These are phyloP conservation scores for Crassisporium funariophilum DNA, from an alignment of 768 basidiomycete species.

Conservation along the genomic window DNA sequence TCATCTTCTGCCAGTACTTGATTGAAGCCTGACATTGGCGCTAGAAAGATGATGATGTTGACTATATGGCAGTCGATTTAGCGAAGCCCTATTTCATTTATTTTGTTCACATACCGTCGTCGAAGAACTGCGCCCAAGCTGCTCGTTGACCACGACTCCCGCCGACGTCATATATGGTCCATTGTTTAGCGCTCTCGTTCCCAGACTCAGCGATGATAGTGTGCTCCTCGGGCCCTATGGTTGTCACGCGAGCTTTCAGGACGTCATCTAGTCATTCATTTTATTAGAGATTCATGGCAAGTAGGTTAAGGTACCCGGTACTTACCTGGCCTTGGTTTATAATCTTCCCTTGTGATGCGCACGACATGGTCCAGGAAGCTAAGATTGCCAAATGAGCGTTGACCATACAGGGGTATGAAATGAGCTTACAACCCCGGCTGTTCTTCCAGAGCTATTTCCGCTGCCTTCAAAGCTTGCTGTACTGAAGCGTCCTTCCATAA, in stretches of 20 bases:
- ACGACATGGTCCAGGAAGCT: conserved; percentile 63
- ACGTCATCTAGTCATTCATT: conserved; percentile 50
- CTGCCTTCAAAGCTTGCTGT: conserved; percentile 40
- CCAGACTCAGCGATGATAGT: conserved; percentile 48
- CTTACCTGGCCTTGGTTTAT: conserved; percentile 54
- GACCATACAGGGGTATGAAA: neutral
- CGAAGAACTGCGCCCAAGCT: conserved; percentile 71
- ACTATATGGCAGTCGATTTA: conserved; percentile 33
- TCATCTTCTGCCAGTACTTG: conserved; percentile 62
- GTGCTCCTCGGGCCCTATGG: conserved; percentile 67
- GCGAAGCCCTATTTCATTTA: neutral
- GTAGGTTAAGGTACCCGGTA: neutral
- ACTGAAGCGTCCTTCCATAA: conserved; percentile 55
- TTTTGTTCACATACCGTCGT: conserved; percentile 55
- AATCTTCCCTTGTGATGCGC: conserved; percentile 52
- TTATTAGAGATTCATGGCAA: neutral
- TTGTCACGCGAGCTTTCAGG: conserved; percentile 63
- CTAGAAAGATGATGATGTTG: conserved; percentile 67
- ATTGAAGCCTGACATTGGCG: conserved; percentile 66
- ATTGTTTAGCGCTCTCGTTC: conserved; percentile 41
- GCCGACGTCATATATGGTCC: conserved; percentile 71
- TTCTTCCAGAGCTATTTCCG: conserved; percentile 52
- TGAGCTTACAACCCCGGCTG: conserved; percentile 63
- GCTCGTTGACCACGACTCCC: conserved; percentile 63
- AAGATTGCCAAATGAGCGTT: neutral